Conservation (phyloP, 352 stramenopile species). For the Globisporangium megalacanthum region DNA sequence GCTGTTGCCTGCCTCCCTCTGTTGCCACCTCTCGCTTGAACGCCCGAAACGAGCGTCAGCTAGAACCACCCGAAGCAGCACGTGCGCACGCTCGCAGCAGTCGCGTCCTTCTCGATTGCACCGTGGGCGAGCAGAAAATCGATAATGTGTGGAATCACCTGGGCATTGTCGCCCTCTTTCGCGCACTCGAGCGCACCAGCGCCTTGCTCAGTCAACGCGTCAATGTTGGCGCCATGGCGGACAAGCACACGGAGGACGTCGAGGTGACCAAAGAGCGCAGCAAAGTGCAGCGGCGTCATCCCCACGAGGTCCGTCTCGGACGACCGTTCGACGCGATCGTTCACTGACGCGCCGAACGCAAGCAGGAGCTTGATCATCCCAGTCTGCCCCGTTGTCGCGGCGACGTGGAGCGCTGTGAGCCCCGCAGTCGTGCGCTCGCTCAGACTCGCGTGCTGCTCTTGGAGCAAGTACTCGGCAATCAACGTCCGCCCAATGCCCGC, state of each 20-base stretch:
- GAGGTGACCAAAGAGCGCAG: conserved; percentile 12
- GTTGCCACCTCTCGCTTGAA: not conserved
- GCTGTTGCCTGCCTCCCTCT: too few relatives aligned
- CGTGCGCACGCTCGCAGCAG: conserved; percentile 7
- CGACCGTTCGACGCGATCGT: conserved; percentile 11
- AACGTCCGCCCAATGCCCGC: conserved; percentile 9
- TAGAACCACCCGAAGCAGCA: conserved; percentile 14
- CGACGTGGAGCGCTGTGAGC: conserved; percentile 20
- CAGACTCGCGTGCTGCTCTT: conserved; percentile 10
- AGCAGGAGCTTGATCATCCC: conserved; percentile 25
- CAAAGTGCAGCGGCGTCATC: conserved; percentile 19
- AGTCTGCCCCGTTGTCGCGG: conserved; percentile 23
- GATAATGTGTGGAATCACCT: conserved; percentile 15
- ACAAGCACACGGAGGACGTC: conserved; percentile 13
- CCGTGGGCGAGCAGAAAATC: conserved; percentile 12
- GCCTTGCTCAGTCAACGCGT: conserved; percentile 13
- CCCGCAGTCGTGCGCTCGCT: conserved; percentile 11
- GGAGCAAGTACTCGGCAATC: conserved; percentile 12
- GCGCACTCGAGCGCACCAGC: conserved; percentile 16
- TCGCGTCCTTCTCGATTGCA: conserved; percentile 12
- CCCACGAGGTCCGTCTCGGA: conserved; percentile 12
- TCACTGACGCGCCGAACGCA: conserved; percentile 16
- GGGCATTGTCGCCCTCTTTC: conserved; percentile 13
- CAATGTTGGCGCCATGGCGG: conserved; percentile 14
- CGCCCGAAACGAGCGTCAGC: not conserved